Percentiles rank a stretch among this genome's conserved stretches.
These are phyloP conservation scores for Pulveroboletus frians DNA, from an alignment of 768 basidiomycete genomes.

Conservation along the genomic window DNA sequence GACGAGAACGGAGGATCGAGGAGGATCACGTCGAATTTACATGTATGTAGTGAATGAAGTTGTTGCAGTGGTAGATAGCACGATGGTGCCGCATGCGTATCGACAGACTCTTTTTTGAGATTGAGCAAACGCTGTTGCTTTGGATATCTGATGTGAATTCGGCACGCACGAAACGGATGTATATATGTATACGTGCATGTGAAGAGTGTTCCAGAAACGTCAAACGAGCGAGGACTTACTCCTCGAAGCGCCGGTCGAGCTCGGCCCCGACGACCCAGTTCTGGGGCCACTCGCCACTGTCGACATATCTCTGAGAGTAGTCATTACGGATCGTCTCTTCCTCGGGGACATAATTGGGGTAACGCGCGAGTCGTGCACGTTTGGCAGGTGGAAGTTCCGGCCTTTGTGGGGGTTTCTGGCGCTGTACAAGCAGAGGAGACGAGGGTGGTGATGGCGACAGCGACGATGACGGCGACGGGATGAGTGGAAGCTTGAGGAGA, in stretches of 20 bases:
- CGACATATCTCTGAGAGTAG: conserved; percentile 86
- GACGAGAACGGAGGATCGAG: conserved; percentile 88
- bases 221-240: conserved; percentile 53
- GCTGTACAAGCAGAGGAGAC: conserved; percentile 37
- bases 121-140: conserved; percentile 82
- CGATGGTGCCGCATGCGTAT: conserved; percentile 64
- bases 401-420: conserved; percentile 36
- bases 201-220: background rate
- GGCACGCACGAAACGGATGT: background rate
- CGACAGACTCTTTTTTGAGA: conserved; percentile 77
- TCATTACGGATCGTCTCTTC: conserved; percentile 98
- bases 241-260: conserved; percentile 85
- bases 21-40: conserved; percentile 87
- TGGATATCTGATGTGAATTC: conserved; percentile 65
- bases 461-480: conserved; percentile 53
- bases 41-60: conserved; percentile 50
- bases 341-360: conserved; percentile 80
- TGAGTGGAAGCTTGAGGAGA: conserved; percentile 51
- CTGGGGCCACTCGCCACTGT: conserved; percentile 90
- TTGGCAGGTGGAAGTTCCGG: conserved; percentile 64
- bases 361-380: conserved; percentile 63
- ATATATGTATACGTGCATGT: background rate
- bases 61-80: conserved; percentile 62
- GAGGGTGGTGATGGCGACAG: conserved; percentile 45
- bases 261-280: conserved; percentile 89